These are phyloP conservation scores for Epithemia pelagica DNA, from an alignment of 108 stramenopile genomes.

Conservation along the genomic window DNA sequence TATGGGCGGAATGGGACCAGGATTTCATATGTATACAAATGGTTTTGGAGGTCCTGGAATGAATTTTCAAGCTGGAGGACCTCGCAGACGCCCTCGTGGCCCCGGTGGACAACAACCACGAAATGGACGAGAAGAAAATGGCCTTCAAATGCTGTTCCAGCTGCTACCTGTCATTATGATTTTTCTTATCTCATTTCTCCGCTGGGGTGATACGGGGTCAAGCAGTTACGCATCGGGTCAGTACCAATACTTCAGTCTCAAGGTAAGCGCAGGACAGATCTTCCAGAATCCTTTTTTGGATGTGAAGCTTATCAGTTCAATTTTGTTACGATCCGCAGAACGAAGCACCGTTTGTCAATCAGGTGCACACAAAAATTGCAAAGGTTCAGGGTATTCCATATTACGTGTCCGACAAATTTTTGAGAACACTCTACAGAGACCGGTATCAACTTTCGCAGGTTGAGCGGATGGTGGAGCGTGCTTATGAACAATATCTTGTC, in stretches of 20 bases:
- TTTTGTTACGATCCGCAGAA: too few species aligned
- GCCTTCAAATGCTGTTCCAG: conserved; percentile 38
- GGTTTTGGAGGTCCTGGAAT: conserved; percentile 55
- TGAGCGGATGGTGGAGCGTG: conserved; percentile 78
- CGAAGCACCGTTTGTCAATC: conserved; percentile 60
- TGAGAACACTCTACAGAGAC: conserved; percentile 67
- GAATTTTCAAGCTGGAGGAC: conserved; percentile 12
- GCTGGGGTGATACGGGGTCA: conserved; percentile 12
- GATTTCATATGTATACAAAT: conserved; percentile 34
- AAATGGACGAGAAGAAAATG: conserved; percentile 22
- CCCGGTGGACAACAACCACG: conserved; percentile 37
- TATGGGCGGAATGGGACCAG: conserved; percentile 37
- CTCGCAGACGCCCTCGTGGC: conserved; percentile 5
- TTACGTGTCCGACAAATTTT: conserved; percentile 78
- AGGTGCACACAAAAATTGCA: conserved; percentile 56
- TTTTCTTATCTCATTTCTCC: conserved; percentile 37
- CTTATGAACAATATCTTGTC: conserved; percentile 66
- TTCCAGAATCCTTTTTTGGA: too few species aligned
- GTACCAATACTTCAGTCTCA: conserved; percentile 75
- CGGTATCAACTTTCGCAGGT: conserved; percentile 84
- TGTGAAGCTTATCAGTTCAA: too few species aligned
- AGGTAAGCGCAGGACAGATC: too few species aligned
- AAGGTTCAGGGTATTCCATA: conserved; percentile 84
- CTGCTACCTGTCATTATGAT: conserved; percentile 72
- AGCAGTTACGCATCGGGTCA: conserved; percentile 31